A percentile compares a stretch with the other conserved stretches of the same genome.
Evolutionary conservation across 805 yeast species (phyloP).

Genomic region (Sungouiella thailandica): DNA sequence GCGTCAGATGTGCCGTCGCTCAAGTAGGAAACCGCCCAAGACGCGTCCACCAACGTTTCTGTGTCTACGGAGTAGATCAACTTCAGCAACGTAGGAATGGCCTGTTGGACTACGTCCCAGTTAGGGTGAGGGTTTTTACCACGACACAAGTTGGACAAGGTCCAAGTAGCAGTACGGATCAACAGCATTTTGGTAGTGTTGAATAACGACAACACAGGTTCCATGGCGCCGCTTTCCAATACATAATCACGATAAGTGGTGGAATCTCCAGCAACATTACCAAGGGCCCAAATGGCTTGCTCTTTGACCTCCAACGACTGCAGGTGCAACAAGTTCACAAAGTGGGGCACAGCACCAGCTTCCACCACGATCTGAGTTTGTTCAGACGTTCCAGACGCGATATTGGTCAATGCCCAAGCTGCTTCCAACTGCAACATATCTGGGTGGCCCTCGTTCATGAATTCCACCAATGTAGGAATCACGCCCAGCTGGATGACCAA

Average conservation of each 20-base stretch:
- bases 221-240: slow-evolving; percentile 79
- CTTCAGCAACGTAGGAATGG: slow-evolving; percentile 88
- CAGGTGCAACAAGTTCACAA: slow-evolving; percentile 77
- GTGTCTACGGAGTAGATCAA: slow-evolving; percentile 85
- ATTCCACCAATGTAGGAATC: slow-evolving; percentile 83
- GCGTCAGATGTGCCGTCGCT: slow-evolving; percentile 92
- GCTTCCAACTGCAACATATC: slow-evolving; percentile 93
- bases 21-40: slow-evolving; percentile 96
- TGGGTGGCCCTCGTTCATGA: slow-evolving; percentile 69
- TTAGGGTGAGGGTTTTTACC: slow-evolving; percentile 96
- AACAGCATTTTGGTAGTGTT: slow-evolving; percentile 80
- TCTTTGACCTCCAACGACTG: slow-evolving; percentile 89
- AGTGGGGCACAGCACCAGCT: slow-evolving; percentile 88
- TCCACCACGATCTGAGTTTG: slow-evolving; percentile 91
- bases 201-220: slow-evolving; percentile 76
- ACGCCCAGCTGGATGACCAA: slow-evolving; percentile 90
- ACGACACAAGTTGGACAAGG: slow-evolving; percentile 91
- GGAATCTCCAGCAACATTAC: slow-evolving; percentile 98
- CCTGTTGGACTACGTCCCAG: slow-evolving; percentile 82
- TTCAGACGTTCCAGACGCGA: slow-evolving; percentile 87
- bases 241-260: slow-evolving; percentile 87
- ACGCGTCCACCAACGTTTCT: slow-evolving; percentile 93
- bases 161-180: slow-evolving; percentile 97
- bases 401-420: slow-evolving; percentile 99
- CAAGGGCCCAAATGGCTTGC: slow-evolving; percentile 99